Evolutionary conservation across 352 stramenopile species (phyloP), one percentile per base, ranked within the genome.

Genomic region (Thalassiosira mediterranea): DNA sequence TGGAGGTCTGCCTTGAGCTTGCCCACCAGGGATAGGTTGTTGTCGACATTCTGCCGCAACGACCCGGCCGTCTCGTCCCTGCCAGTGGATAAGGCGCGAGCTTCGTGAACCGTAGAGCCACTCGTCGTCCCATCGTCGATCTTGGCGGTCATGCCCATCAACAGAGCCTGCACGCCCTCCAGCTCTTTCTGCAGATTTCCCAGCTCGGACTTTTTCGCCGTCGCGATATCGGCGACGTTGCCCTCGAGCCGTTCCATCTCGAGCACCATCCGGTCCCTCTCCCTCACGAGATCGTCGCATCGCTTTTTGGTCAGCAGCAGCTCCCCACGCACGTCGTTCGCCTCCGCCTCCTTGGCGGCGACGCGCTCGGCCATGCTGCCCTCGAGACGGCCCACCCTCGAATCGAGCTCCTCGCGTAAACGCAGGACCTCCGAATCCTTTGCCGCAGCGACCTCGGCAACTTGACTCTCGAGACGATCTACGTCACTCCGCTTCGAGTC

Each of bases 21-120:
- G 17, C n/a, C 57, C 40, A 53, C 25, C 21, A 66, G 31, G 57
- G 44, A 28, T 7, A 25, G 25, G 57, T 42, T 37, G n/a, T n/a
- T 62, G 46, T 44, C 28, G 54, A 51, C 17, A 32, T n/a, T n/a
- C n/a, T n/a, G n/a, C n/a, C n/a, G n/a, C n/a, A n/a, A n/a, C n/a
- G n/a, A n/a, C n/a, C n/a, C n/a, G n/a, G n/a, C 34, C 34, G 48
- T 51, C 31, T 51, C 34, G 11, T 66, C 28, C 28, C 23, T 32
- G 11, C 31, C 23, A 49, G 15, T 10, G 28, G 15, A 29, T 1
- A 37, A n/a, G 29, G 25, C 40, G 19, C 11, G 11, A 54, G 57
- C 57, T 17, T 25, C 40, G 4, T 2, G 10, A 25, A 48, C 23
- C 26, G 52, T 48, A 10, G 23, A 58, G 17, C 23, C n/a, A n/a